phyloP scores from a whole-genome alignment of 495 filamentous ascomycete genomes.

The Xylaria curta region DNA sequence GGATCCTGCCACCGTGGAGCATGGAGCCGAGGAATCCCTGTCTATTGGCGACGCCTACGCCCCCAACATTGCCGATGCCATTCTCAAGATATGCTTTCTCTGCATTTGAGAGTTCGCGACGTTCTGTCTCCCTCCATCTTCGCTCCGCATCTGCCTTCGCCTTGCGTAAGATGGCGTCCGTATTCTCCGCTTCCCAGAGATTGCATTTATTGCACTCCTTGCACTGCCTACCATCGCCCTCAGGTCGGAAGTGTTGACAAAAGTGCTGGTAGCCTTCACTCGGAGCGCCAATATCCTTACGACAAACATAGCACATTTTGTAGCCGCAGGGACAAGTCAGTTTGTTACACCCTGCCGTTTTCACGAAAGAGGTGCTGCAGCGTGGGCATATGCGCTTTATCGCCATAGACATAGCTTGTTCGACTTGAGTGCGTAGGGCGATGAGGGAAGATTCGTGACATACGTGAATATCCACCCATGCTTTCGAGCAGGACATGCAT shows the following conservation, averaged over 20 bases:
- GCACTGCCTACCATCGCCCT: conserved; percentile 70
- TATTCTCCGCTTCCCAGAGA: conserved; percentile 86
- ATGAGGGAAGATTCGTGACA: conserved; percentile 83
- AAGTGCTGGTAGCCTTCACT: conserved; percentile 80
- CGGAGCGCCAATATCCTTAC: conserved; percentile 60
- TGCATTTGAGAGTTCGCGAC: conserved; percentile 52
- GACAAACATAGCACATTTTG: conserved; percentile 95
- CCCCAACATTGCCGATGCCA: conserved; percentile 39
- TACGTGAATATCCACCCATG: conserved; percentile 75
- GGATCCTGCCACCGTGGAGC: conserved; percentile 41
- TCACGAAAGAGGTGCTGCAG: conserved; percentile 90
- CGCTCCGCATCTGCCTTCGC: conserved; percentile 82
- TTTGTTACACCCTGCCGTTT: conserved; percentile 93
- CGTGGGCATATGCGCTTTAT: conserved; percentile 94
- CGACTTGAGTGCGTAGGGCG: conserved; percentile 83
- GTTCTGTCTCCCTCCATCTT: conserved; percentile 78
- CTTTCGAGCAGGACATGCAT: conserved; percentile 74
- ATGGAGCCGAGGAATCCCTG: conserved; percentile 36
- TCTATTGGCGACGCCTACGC: conserved; percentile 21
- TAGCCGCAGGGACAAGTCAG: conserved; percentile 97
- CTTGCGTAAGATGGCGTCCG: conserved; percentile 73
- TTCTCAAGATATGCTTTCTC: conserved; percentile 57
- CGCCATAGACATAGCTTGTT: conserved; percentile 88
- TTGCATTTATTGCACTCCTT: conserved; percentile 85
- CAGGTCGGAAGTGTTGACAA: conserved; percentile 91